Conservation (phyloP, 1,139 yeast species). For the Scheffersomyces titani region DNA sequence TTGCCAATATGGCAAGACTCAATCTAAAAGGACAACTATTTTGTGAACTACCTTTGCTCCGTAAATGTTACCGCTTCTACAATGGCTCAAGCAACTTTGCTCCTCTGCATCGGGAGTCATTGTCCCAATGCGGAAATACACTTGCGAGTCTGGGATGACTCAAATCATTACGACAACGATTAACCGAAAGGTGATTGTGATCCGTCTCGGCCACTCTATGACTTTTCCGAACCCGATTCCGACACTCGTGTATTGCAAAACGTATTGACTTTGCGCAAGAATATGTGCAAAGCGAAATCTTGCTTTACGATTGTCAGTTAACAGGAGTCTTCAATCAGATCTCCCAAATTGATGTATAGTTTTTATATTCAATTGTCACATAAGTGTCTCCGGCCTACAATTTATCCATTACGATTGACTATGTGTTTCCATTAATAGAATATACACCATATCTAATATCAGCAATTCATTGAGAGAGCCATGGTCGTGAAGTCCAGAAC, state of each 20-base stretch:
- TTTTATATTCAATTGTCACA: too few species aligned
- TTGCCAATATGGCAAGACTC: background rate
- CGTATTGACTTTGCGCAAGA: too few species aligned
- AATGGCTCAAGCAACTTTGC: background rate
- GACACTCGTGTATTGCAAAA: background rate
- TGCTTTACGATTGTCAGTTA: too few species aligned
- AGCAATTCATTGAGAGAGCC: constrained; percentile 16
- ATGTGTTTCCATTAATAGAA: background rate
- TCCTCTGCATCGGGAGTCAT: background rate
- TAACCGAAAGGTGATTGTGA: background rate
- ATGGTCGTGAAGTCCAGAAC: constrained; percentile 55
- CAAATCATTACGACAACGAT: too few species aligned
- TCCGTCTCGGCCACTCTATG: background rate
- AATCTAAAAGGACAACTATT: background rate
- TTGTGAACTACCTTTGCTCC: background rate
- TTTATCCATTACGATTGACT: too few species aligned
- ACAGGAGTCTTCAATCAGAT: too few species aligned
- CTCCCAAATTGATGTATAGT: too few species aligned
- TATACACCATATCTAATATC: background rate
- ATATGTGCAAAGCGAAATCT: too few species aligned
- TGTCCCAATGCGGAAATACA: background rate
- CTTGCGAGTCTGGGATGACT: background rate
- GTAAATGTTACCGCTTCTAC: background rate
- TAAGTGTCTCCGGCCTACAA: too few species aligned
- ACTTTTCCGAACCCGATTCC: background rate